Percentiles rank a stretch among this genome's conserved stretches.
These are phyloP conservation scores for Phialemonium atrogriseum DNA, from an alignment of 2,329 filamentous ascomycete genomes.

Conservation along the genomic window DNA sequence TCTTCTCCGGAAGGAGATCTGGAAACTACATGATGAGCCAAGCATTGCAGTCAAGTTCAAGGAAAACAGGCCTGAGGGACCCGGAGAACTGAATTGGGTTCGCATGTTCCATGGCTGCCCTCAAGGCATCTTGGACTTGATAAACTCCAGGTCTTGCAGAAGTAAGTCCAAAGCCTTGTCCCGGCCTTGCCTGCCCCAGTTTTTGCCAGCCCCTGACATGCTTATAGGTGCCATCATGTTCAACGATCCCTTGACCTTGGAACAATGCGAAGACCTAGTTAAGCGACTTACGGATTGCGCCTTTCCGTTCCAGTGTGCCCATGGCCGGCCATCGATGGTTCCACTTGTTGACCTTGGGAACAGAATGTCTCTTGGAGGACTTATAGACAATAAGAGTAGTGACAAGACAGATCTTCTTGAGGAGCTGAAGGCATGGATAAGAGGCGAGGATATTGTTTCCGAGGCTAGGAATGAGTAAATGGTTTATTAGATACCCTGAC, in stretches of 20 bases:
- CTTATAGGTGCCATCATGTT: constrained; percentile 67
- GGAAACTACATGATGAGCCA: constrained; percentile 48
- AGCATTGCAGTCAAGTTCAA: background rate
- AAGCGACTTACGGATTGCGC: constrained; percentile 48
- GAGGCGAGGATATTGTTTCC: too few species aligned
- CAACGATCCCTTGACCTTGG: constrained; percentile 55
- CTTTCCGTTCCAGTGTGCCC: constrained; percentile 78
- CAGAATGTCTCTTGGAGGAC: too few species aligned
- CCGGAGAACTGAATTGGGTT: constrained; percentile 39
- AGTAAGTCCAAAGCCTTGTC: constrained; percentile 34
- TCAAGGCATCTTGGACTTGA: constrained; percentile 62
- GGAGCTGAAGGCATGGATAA: too few species aligned
- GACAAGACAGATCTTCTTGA: too few species aligned
- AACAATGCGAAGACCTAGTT: constrained; percentile 53
- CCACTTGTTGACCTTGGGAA: constrained; percentile 48
- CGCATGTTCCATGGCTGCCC: constrained; percentile 62
- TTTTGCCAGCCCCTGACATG: too few species aligned
- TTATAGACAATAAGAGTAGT: too few species aligned
- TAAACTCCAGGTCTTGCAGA: constrained; percentile 69
- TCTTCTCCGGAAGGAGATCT: constrained; percentile 67
- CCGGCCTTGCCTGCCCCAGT: too few species aligned
- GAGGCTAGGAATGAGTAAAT: too few species aligned
- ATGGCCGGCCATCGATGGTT: constrained; percentile 62
- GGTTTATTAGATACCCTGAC: too few species aligned
- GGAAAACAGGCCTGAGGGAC: background rate